Conservation (phyloP, 331 rosid genomes). For the Dryas integrifolia region DNA sequence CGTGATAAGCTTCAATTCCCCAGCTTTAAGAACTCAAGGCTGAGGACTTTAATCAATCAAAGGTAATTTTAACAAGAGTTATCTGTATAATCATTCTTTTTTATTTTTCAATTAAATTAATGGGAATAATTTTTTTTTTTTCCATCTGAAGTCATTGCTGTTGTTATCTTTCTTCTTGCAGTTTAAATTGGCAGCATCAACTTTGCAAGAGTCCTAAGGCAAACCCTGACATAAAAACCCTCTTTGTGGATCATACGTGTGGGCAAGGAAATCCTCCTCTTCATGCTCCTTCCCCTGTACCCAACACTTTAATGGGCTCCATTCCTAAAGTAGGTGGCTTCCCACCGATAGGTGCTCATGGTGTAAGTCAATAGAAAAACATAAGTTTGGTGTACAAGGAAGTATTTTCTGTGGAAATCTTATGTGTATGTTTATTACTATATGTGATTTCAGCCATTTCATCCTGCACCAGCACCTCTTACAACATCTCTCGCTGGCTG, state of each 20-base stretch:
- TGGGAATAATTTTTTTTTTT: not conserved
- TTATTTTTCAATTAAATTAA: not conserved
- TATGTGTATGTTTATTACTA: not conserved
- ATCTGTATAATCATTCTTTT: not conserved
- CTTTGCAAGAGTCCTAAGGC: constrained; percentile 4
- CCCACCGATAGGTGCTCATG: constrained; percentile 18
- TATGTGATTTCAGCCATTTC: constrained; percentile 10
- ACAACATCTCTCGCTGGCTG: not conserved
- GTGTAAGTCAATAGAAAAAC: constrained; percentile 12
- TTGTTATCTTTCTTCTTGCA: constrained; percentile 6
- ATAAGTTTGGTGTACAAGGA: not conserved
- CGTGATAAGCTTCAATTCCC: constrained; percentile 20
- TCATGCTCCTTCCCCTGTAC: not conserved
- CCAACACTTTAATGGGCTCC: constrained; percentile 2
- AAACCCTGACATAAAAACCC: constrained; percentile 16
- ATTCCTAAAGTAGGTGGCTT: constrained; percentile 14
- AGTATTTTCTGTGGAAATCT: not conserved
- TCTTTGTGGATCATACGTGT: constrained; percentile 25
- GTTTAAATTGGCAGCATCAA: constrained; percentile 28
- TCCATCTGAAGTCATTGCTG: not conserved
- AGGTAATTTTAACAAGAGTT: constrained; percentile 11
- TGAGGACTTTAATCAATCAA: constrained; percentile 19
- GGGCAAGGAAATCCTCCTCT: not conserved
- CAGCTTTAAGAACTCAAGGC: constrained; percentile 14
- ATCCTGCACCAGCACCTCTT: constrained; percentile 10